Percentiles rank a stretch among this genome's conserved stretches.
Conservation (phyloP, 345 rosid genomes). For the Xanthoceras sorbifolium region DNA sequence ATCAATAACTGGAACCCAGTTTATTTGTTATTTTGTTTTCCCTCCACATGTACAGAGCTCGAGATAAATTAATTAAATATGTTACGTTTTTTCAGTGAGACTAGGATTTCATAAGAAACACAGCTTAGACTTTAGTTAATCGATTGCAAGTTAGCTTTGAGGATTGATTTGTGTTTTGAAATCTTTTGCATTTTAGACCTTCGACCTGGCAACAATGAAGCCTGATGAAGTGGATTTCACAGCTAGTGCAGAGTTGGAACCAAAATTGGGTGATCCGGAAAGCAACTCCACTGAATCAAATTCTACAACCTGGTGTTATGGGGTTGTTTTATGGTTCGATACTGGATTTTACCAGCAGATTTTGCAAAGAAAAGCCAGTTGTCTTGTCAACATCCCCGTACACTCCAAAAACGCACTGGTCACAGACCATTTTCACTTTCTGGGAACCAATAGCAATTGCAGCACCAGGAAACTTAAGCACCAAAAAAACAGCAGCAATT, state of each 20-base stretch:
- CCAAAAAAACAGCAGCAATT: conserved; percentile 39
- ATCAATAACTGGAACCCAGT: not conserved
- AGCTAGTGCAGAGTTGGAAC: conserved; percentile 48
- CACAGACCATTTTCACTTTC: conserved; percentile 85
- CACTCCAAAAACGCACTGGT: conserved; percentile 87
- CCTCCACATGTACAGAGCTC: not conserved
- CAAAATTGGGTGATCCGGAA: conserved; percentile 23
- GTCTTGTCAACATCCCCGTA: conserved; percentile 83
- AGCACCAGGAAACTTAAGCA: conserved; percentile 27
- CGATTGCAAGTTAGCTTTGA: conserved; percentile 19
- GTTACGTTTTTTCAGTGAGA: not conserved
- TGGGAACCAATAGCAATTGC: conserved; percentile 71
- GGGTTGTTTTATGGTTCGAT: conserved; percentile 89
- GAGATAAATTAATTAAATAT: not conserved
- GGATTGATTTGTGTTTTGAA: not conserved
- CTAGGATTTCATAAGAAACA: not conserved
- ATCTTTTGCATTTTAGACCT: conserved; percentile 49
- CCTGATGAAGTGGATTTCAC: conserved; percentile 94
- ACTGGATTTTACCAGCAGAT: conserved; percentile 81
- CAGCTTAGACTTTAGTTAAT: not conserved
- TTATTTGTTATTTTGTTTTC: not conserved
- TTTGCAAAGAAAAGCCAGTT: conserved; percentile 83
- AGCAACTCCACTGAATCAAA: conserved; percentile 23
- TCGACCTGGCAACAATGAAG: conserved; percentile 83
- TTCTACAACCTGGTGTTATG: conserved; percentile 55